Base-by-base conservation (phyloP, 2,329 filamentous ascomycete species). In the Neospermospora avenae region DNA sequence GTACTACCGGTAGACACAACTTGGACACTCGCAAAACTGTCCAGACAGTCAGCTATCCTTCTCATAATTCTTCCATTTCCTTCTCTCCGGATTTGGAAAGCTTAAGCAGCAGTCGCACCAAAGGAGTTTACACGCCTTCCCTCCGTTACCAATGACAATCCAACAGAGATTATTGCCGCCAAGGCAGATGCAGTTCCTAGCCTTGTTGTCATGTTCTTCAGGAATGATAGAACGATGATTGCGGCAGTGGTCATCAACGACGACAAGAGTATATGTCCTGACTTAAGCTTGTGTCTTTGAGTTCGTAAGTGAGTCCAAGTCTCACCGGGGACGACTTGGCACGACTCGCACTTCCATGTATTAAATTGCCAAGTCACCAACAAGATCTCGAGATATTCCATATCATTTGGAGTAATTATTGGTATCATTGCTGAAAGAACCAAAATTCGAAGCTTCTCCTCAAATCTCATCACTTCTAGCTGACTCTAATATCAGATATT, bases 91-190 rank as follows among this genome's bases (percentile, higher is more conserved):
- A 51, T 22, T 34, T 25, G 1, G 28, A 3, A 42, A 20, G 10
- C 66, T 64, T 58, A 71, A 64, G 70, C 68, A 11, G 70, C 68
- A 18, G 71, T 71, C 3, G 69, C 71, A 10, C 65, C 66, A 62
- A 73, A 73, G 2, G 72, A 61, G 35, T 73, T 70, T 8, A 68
- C 61, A 45, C 61, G 69, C 34, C 58, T 67, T 1, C 68, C 68
- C 11, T 62, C 65, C 2, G 71, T 73, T 35, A 69, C 62, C 35
- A 68, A 31, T 3, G 64, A 60, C 35, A 73, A 55, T 1, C 60
- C 57, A 13, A 67, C 34, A 11, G 68, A 61, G 55, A 74, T 74
- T 4, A 69, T 20, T 0, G 62, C 63, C 2, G 68, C 69, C 49
- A 72, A 71, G 1, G 62, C 49, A 13, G 69, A 64, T 8, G 68